Percentiles rank a stretch among this genome's conserved stretches.
Evolutionary conservation across 306 rosid species (phyloP).

Genomic region (Abrus precatorius): DNA sequence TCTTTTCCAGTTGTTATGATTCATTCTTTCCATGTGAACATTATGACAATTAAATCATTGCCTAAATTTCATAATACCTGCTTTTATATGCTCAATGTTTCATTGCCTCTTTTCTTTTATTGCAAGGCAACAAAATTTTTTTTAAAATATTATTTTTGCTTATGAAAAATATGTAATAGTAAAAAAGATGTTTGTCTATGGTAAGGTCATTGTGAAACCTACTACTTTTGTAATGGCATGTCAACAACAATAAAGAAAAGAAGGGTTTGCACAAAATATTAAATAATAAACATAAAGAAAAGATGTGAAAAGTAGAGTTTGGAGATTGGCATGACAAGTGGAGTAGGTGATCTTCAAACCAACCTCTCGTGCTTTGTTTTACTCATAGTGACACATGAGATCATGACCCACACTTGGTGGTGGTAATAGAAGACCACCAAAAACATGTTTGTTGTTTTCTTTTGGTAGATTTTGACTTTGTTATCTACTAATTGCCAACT

Average conservation of each 20-base stretch:
- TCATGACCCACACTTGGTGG: slow-evolving; percentile 22
- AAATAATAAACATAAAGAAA: slow-evolving; percentile 25
- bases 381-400: slow-evolving; percentile 27
- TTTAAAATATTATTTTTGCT: not conserved
- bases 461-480: slow-evolving; percentile 56
- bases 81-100: slow-evolving; percentile 12
- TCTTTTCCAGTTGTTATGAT: slow-evolving; percentile 33
- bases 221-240: slow-evolving; percentile 43
- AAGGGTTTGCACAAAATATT: not conserved
- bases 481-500: not conserved
- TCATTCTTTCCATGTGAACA: slow-evolving; percentile 33
- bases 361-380: slow-evolving; percentile 16
- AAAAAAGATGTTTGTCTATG: not conserved
- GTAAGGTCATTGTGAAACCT: slow-evolving; percentile 36
- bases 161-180: too few relatives aligned
- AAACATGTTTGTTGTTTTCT: slow-evolving; percentile 34
- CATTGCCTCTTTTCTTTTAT: slow-evolving; percentile 34
- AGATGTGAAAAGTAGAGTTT: slow-evolving; percentile 24
- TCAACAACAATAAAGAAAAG: slow-evolving; percentile 7
- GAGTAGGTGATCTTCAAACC: slow-evolving; percentile 61
- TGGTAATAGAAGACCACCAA: slow-evolving; percentile 22
- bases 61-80: slow-evolving; percentile 42
- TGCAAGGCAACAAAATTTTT: too few relatives aligned
- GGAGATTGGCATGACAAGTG: slow-evolving; percentile 41
- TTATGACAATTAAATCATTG: slow-evolving; percentile 43